These are phyloP conservation scores for Claviceps sp. DNA, from an alignment of 2,329 filamentous ascomycete genomes.

Conservation along the genomic window DNA sequence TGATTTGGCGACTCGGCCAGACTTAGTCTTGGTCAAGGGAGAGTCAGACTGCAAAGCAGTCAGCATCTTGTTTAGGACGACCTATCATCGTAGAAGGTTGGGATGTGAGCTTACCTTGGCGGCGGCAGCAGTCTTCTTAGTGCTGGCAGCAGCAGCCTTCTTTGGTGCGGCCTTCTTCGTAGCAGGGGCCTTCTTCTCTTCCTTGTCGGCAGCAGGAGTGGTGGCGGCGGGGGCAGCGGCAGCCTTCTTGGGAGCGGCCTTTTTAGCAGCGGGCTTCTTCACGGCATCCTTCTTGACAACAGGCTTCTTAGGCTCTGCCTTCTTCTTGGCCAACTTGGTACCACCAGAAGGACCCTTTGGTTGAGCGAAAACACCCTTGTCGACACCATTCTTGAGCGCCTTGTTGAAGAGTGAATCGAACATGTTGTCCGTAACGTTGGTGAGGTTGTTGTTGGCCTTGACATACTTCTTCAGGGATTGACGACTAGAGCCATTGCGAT, in stretches of 20 bases:
- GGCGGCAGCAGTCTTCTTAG: conserved; percentile 2
- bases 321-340: conserved; percentile 84
- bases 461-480: conserved; percentile 50
- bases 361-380: conserved; percentile 76
- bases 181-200: conserved; percentile 19
- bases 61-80: not conserved
- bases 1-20: conserved; percentile 69
- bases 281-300: conserved; percentile 19
- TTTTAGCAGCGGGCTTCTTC: conserved; percentile 21
- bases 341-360: conserved; percentile 86
- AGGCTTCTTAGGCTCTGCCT: conserved; percentile 27
- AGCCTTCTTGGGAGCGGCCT: conserved; percentile 16
- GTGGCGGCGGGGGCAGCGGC: conserved; percentile 25
- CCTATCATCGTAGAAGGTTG: not conserved
- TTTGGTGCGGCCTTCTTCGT: conserved; percentile 16
- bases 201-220: conserved; percentile 13
- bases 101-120: conserved; percentile 10
- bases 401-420: conserved; percentile 72
- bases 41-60: conserved; percentile 22
- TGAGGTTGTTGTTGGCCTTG: conserved; percentile 39
- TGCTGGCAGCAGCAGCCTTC: not conserved
- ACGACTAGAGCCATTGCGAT: conserved; percentile 48
- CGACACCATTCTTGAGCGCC: conserved; percentile 67
- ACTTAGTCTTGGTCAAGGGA: conserved; percentile 70
- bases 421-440: conserved; percentile 35